These are phyloP conservation scores for Backusella circina DNA, from an alignment of 192 early-diverging fungal genomes.

Conservation along the genomic window DNA sequence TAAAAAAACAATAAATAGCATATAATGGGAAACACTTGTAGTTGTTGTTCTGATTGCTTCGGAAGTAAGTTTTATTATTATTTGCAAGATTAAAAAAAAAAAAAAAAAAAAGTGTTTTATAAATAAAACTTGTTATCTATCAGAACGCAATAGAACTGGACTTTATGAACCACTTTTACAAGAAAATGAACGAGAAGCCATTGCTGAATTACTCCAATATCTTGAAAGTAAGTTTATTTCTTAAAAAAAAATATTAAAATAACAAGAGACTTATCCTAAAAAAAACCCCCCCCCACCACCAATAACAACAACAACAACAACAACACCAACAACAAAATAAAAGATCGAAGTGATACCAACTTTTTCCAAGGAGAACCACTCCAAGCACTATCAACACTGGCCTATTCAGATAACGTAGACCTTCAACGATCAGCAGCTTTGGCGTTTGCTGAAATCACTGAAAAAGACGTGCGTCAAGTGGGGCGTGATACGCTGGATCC, in stretches of 20 bases:
- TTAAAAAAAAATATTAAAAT: conserved; percentile 2
- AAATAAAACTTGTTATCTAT: not conserved
- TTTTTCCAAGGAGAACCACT: conserved; percentile 84
- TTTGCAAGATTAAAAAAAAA: not conserved
- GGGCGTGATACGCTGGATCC: conserved; percentile 76
- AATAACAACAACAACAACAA: not conserved
- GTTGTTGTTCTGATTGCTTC: conserved; percentile 17
- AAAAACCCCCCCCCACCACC: too few species aligned
- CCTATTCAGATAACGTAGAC: conserved; percentile 81
- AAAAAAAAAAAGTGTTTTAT: not conserved
- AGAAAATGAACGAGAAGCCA: conserved; percentile 68
- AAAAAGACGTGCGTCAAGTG: conserved; percentile 79
- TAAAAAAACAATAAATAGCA: not conserved
- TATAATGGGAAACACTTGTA: conserved; percentile 15
- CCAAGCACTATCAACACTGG: conserved; percentile 75
- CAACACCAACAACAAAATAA: not conserved
- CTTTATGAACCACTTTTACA: conserved; percentile 64
- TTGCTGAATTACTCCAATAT: conserved; percentile 61
- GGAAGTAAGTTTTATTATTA: conserved; percentile 24
- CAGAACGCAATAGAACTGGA: conserved; percentile 45
- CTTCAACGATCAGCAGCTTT: conserved; percentile 83
- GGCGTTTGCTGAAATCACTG: conserved; percentile 88
- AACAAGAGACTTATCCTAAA: not conserved
- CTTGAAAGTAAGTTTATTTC: conserved; percentile 54
- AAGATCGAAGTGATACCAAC: conserved; percentile 75